These are phyloP conservation scores for Chaetothyriales sp. DNA, from an alignment of 2,329 filamentous ascomycete species.

Conservation along the genomic window DNA sequence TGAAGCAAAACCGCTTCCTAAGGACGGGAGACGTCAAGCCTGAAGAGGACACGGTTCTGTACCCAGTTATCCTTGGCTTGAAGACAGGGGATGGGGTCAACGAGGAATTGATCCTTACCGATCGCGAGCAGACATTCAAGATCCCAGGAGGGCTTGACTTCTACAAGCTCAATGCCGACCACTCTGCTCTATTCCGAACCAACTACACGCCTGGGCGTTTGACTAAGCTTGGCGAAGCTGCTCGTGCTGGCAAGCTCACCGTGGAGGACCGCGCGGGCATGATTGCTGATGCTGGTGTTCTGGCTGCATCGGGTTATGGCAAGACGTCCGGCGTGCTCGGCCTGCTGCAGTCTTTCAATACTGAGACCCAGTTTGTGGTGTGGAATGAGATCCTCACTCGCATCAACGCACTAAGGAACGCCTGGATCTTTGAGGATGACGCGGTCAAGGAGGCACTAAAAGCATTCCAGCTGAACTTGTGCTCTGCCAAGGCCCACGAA, in stretches of 20 bases:
- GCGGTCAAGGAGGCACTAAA: conserved; percentile 58
- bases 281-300: conserved; percentile 80
- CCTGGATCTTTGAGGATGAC: conserved; percentile 79
- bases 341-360: conserved; percentile 64
- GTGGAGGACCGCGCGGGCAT: conserved; percentile 90
- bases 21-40: conserved; percentile 85
- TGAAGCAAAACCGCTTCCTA: conserved; percentile 92
- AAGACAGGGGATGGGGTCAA: conserved; percentile 72
- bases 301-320: conserved; percentile 81
- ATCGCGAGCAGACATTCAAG: conserved; percentile 63
- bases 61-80: conserved; percentile 76
- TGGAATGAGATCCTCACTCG: conserved; percentile 84
- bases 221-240: conserved; percentile 72
- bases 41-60: conserved; percentile 77
- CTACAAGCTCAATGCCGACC: conserved; percentile 93
- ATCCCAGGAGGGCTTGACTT: conserved; percentile 61
- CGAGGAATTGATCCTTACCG: conserved; percentile 54
- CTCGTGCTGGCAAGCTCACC: conserved; percentile 61
- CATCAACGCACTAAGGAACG: conserved; percentile 60
- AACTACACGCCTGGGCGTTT: conserved; percentile 73
- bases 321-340: conserved; percentile 81
- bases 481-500: conserved; percentile 66
- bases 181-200: conserved; percentile 82
- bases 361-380: conserved; percentile 76
- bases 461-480: conserved; percentile 64